Evolutionary conservation across 1,284 basidiomycete genomes (phyloP), one percentile per base, ranked within the genome.

Genomic region (Rhodotorula sp.): DNA sequence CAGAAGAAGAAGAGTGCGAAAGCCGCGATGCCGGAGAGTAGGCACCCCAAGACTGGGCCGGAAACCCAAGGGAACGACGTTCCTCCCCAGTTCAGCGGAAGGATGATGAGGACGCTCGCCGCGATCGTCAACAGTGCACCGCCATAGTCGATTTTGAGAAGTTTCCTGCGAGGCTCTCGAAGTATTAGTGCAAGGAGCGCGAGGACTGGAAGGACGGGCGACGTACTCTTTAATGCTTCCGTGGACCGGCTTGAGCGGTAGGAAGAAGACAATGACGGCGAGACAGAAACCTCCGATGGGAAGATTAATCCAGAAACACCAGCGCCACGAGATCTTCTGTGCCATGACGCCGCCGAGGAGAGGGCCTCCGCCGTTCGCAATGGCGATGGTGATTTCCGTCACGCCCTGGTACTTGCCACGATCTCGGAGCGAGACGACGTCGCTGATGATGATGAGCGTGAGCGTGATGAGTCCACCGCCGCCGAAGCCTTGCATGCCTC

Each of bases 401-500:
- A 59, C 68, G 29, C 82, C 82, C 70, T 83, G 82, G 62, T 81
- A 83, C 63, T 82, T 82, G 2, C 82, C 82, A 75, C 82, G 64
- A 66, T 86, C 87, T 85, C 83, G 42, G 85, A 87, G 49, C 83
- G 83, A 63, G 30, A 88, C 86, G 33, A 88, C 83, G 76, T 89
- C 88, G 1, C 86, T 87, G 53, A 88, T 84, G 63, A 88, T 74
- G 48, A 88, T 88, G 78, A 89, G 87, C 59, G 84, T 84, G 79
- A 89, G 84, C 68, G 86, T 87, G 26, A 87, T 81, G 51, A 89
- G 85, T 0, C 87, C 87, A 12, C 88, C 89, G 67, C 88, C 88
- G 18, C 88, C 88, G 1, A 85, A 84, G 33, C 89, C 89, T 26
- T 88, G 85, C 48, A 90, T 33, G 0, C 79, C 87, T 55, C 91